These are phyloP conservation scores for Cutaneotrichosporon curvatum DNA, from an alignment of 1,284 basidiomycete species.

Conservation along the genomic window DNA sequence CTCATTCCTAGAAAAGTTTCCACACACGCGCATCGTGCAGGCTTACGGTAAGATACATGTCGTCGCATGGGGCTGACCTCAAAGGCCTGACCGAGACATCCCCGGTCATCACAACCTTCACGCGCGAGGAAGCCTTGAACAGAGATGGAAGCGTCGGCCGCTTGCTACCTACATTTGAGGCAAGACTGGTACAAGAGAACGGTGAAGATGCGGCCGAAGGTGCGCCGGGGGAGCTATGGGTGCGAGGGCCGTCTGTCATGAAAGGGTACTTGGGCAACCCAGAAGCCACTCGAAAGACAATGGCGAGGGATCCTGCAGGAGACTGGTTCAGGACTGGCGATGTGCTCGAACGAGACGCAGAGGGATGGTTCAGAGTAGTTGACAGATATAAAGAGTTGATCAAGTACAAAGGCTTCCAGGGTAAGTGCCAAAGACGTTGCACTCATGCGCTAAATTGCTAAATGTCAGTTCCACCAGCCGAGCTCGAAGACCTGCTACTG, in stretches of 20 bases:
- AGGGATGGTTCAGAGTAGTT: slow-evolving; percentile 52
- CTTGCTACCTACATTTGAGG: slow-evolving; percentile 70
- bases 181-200: slow-evolving; percentile 56
- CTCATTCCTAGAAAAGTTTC: slow-evolving; percentile 24
- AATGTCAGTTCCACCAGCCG: slow-evolving; percentile 64
- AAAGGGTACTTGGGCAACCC: slow-evolving; percentile 62
- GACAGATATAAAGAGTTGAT: slow-evolving; percentile 66
- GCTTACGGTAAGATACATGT: slow-evolving; percentile 11
- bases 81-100: slow-evolving; percentile 29
- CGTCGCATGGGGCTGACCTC: too few relatives aligned
- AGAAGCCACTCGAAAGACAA: slow-evolving; percentile 51
- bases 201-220: slow-evolving; percentile 48
- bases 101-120: slow-evolving; percentile 41
- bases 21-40: slow-evolving; percentile 32
- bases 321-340: slow-evolving; percentile 63
- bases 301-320: background rate
- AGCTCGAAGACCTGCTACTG: slow-evolving; percentile 66
- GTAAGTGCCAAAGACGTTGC: too few relatives aligned
- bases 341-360: slow-evolving; percentile 56
- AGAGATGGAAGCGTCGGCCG: slow-evolving; percentile 60
- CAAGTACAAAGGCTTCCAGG: slow-evolving; percentile 57
- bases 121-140: slow-evolving; percentile 17
- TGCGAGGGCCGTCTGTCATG: slow-evolving; percentile 71
- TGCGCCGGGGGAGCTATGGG: slow-evolving; percentile 69
- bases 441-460: too few relatives aligned